phyloP scores from a whole-genome alignment of 2,329 filamentous ascomycete genomes.

The Alternaria infectoria region DNA sequence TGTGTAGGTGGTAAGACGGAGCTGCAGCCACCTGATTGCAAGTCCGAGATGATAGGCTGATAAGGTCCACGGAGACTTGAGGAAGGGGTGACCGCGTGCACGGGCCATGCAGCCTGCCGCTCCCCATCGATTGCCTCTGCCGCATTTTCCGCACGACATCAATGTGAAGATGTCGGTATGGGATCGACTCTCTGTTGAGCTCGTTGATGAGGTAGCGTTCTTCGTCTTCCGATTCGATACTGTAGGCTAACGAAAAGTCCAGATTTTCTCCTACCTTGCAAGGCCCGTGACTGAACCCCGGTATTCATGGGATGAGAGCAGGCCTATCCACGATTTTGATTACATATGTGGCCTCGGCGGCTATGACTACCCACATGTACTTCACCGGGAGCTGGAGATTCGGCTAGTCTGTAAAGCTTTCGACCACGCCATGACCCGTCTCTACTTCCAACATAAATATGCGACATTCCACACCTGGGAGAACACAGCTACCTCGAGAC shows the following conservation, averaged over 20 bases:
- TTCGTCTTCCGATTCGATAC: not conserved
- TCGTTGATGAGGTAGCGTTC: not conserved
- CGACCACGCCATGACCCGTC: not conserved
- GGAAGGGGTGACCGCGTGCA: not conserved
- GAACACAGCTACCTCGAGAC: not conserved
- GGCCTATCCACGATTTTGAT: not conserved
- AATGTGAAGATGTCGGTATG: not conserved
- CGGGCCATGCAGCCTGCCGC: not conserved
- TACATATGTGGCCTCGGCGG: not conserved
- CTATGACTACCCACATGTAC: not conserved
- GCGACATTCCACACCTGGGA: not conserved
- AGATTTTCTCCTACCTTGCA: not conserved
- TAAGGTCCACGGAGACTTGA: not conserved
- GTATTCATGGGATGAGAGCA: not conserved
- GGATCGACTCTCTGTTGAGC: not conserved
- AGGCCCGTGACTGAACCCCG: not conserved
- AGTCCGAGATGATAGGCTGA: not conserved
- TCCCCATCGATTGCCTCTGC: not conserved
- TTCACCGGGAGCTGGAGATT: not conserved
- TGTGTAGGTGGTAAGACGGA: not conserved
- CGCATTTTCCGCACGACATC: not conserved
- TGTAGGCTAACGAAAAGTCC: not conserved
- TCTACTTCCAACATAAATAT: not conserved
- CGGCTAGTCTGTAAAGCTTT: not conserved
- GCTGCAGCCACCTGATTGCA: not conserved